Conservation (phyloP, 2,329 filamentous ascomycete species). For the Colletotrichum sp. region DNA sequence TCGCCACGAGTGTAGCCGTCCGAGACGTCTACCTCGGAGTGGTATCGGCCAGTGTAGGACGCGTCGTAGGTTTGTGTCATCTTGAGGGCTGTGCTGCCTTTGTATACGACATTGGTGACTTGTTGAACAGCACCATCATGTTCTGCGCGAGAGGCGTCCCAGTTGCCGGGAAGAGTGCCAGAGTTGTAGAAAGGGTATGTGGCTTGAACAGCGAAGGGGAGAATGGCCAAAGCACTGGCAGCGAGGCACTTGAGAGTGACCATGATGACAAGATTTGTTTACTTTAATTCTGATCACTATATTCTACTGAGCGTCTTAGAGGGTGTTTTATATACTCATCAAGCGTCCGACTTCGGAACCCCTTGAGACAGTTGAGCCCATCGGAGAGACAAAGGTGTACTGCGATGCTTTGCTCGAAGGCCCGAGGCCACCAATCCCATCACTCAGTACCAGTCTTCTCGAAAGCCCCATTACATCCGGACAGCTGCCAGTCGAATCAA, state of each 20-base stretch:
- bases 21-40: neutral
- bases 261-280: neutral
- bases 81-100: neutral
- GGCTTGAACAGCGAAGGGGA: neutral
- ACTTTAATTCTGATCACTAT: too few relatives aligned
- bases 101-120: neutral
- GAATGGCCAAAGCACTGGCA: neutral
- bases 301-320: neutral
- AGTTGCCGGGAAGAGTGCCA: conserved; percentile 41
- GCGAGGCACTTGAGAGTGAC: neutral
- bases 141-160: conserved; percentile 43
- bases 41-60: neutral
- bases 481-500: too few relatives aligned
- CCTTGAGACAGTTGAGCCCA: neutral
- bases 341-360: neutral
- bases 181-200: conserved; percentile 40
- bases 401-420: neutral
- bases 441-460: neutral
- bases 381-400: neutral
- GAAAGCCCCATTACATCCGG: neutral
- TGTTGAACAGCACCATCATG: conserved; percentile 41
- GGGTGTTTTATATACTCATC: neutral
- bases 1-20: neutral
- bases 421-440: neutral
- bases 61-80: neutral